Evolutionary conservation across 768 basidiomycete species (phyloP).

Genomic region (Kwoniella europaea): DNA sequence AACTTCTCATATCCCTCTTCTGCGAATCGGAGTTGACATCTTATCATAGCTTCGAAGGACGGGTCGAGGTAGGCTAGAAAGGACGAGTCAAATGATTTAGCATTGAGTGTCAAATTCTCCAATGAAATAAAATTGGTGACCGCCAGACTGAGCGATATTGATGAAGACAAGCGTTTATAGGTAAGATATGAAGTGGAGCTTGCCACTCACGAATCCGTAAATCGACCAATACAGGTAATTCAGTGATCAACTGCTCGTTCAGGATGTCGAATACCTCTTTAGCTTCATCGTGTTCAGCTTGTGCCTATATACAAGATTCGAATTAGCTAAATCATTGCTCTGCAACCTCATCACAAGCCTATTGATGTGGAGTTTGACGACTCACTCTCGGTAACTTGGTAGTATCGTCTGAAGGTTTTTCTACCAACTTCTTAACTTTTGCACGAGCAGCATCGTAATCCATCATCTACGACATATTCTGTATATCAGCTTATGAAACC

Average conservation of each 20-base stretch:
- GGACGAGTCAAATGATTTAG: background rate
- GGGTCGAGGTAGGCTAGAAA: constrained; percentile 86
- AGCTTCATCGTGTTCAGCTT: constrained; percentile 93
- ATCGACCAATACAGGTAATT: constrained; percentile 89
- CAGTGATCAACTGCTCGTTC: constrained; percentile 87
- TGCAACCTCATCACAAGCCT: background rate
- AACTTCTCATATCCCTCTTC: constrained; percentile 98
- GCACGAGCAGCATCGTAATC: constrained; percentile 94
- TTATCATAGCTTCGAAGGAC: constrained; percentile 93
- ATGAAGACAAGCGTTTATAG: background rate
- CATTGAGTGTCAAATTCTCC: background rate
- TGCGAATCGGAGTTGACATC: constrained; percentile 96
- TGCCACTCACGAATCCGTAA: constrained; percentile 72
- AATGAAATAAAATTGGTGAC: too few species aligned
- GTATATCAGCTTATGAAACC: background rate
- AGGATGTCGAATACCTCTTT: constrained; percentile 92
- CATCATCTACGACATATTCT: constrained; percentile 67
- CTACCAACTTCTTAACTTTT: constrained; percentile 82
- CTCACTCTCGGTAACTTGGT: constrained; percentile 82
- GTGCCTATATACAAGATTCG: constrained; percentile 65
- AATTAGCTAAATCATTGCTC: constrained; percentile 6
- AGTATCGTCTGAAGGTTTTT: constrained; percentile 92
- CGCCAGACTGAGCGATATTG: too few species aligned
- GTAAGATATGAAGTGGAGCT: background rate
- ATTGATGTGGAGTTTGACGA: background rate